phyloP scores from a whole-genome alignment of 2,329 filamentous ascomycete species.

The Talaromyces sp. region DNA sequence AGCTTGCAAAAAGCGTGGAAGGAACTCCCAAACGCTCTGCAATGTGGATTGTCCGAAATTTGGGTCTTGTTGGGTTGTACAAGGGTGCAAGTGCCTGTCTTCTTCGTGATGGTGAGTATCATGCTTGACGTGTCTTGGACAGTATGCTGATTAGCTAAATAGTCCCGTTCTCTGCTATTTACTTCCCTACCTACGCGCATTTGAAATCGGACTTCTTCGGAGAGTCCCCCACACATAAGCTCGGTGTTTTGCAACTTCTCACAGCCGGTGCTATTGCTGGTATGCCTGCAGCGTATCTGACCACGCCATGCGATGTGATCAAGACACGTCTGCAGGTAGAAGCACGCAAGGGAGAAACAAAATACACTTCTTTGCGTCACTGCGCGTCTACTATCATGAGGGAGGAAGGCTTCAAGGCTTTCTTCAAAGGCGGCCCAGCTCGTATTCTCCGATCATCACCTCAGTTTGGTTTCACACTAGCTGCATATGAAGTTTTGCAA shows the following conservation, averaged over 20 bases:
- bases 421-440: constrained; percentile 97
- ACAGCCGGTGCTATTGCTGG: constrained; percentile 91
- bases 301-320: constrained; percentile 97
- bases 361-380: constrained; percentile 83
- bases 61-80: constrained; percentile 91
- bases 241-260: constrained; percentile 85
- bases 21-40: constrained; percentile 83
- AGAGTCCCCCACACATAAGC: constrained; percentile 79
- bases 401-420: constrained; percentile 91
- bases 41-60: constrained; percentile 95
- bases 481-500: constrained; percentile 90
- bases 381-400: constrained; percentile 77
- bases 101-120: constrained; percentile 66
- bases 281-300: constrained; percentile 90
- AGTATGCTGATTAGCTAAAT: constrained; percentile 21
- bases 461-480: constrained; percentile 96
- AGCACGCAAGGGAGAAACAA: constrained; percentile 87
- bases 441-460: constrained; percentile 93
- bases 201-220: constrained; percentile 92
- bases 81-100: constrained; percentile 94
- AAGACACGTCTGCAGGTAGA: constrained; percentile 98
- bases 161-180: constrained; percentile 96
- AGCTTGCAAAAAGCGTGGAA: constrained; percentile 83
- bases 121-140: constrained; percentile 13
- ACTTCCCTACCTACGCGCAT: constrained; percentile 96